Percentiles rank a stretch among this genome's conserved stretches.
Evolutionary conservation across 768 basidiomycete genomes (phyloP).

Genomic region (Termitomyces sp.): DNA sequence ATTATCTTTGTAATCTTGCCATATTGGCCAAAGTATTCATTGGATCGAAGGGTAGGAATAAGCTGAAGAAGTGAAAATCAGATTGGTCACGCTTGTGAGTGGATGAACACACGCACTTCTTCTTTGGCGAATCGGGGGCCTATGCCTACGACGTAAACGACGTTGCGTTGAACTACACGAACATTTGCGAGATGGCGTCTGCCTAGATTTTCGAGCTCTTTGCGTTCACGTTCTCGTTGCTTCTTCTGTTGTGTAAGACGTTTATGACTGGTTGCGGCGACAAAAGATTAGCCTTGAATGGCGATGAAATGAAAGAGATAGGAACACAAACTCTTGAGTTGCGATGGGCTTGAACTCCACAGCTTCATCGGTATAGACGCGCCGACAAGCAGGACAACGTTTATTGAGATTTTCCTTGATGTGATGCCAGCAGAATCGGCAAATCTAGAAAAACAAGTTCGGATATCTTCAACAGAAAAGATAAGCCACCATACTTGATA

Average conservation of each 20-base stretch:
- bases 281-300: conserved; percentile 10
- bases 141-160: conserved; percentile 95
- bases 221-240: conserved; percentile 90
- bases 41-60: conserved; percentile 75
- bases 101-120: conserved; percentile 58
- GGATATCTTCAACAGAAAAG: conserved; percentile 1
- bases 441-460: conserved; percentile 61
- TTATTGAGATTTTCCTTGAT: conserved; percentile 95
- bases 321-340: conserved; percentile 81
- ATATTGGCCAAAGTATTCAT: conserved; percentile 98
- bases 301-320: conserved; percentile 11
- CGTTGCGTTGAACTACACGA: conserved; percentile 93
- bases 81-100: not conserved
- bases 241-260: conserved; percentile 94
- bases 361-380: conserved; percentile 87
- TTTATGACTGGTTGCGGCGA: conserved; percentile 63
- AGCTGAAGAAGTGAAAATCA: conserved; percentile 4
- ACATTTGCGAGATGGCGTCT: conserved; percentile 88
- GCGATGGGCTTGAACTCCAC: conserved; percentile 95
- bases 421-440: conserved; percentile 99
- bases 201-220: conserved; percentile 85
- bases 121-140: conserved; percentile 93
- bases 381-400: conserved; percentile 93
- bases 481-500: conserved; percentile 71
- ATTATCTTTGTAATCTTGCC: conserved; percentile 97